Evolutionary conservation across 2,329 filamentous ascomycete species (phyloP), one percentile per base, ranked within the genome.

Genomic region (Chrysosporium keratinophilum): DNA sequence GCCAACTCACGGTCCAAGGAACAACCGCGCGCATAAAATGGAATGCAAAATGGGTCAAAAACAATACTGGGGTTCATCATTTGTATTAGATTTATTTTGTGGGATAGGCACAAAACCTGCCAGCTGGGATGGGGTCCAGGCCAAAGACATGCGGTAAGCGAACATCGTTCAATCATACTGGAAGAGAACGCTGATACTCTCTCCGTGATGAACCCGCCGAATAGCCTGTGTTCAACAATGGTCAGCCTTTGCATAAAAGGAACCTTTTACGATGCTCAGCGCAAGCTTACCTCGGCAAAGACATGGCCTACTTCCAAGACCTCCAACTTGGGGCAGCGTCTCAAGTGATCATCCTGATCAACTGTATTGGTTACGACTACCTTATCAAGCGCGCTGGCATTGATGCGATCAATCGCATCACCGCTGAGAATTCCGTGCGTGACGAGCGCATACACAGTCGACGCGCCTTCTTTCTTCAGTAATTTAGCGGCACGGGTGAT

Each of bases 121-220:
- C 23, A 28, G 7, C 23, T 28, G 23, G 23, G 23, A 28, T 28
- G 23, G 23, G 3, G 23, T 28, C 7, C 23, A 7, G 23, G 23
- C 3, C 23, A 28, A 7, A 28, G 23, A 28, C 23, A 28, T 28
- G 23, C 23, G 23, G 7, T 28, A 15, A 12, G 17, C 19, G n/a
- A 44, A 31, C 9, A 37, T 19, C 20, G 6, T 43, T 67, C 69
- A 89, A 67, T 88, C 85, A 70, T 88, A 85, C 67, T 89, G 85
- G 72, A 98, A 98, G 50, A 98, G 78, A 57, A 93, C 88, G 68
- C 89, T 95, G 72, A 98, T 95, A 65, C 88, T 95, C 75, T 98
- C 93, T 64, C 93, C 93, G 70, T 97, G 90, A 72, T 98, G 93
- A 56, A 97, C 91, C 58, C 93, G 83, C 59, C 93, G 86, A 62